Evolutionary conservation across 345 rosid species (phyloP).

Genomic region (thale cress (Arabidopsis thaliana)): TAIR10.1 NC_003070.9:7633001-7633500

Average conservation of each 20-base stretch:
- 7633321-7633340: conserved; percentile 94
- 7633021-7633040: conserved; percentile 98
- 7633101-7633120: conserved; percentile 96
- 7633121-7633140: conserved; percentile 69
- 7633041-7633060: conserved; percentile 98
- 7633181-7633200: conserved; percentile 16
- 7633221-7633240: background rate
- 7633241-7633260: conserved; percentile 27
- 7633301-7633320: conserved; percentile 13
- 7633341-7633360: conserved; percentile 97
- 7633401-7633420: conserved; percentile 94
- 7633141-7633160: conserved; percentile 10
- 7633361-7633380: conserved; percentile 99
- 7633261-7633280: conserved; percentile 20
- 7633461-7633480: conserved; percentile 1
- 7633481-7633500: conserved; percentile 31
- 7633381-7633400: conserved; percentile 95
- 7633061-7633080: conserved; percentile 97
- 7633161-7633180: conserved; percentile 17
- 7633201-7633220: conserved; percentile 16
- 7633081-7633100: conserved; percentile 99
- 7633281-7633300: conserved; percentile 27
- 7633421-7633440: conserved; percentile 97
- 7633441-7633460: conserved; percentile 25
- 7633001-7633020: conserved; percentile 52